Base-by-base conservation (phyloP, 129 eudicot species). In the Sambucus nigra region DNA sequence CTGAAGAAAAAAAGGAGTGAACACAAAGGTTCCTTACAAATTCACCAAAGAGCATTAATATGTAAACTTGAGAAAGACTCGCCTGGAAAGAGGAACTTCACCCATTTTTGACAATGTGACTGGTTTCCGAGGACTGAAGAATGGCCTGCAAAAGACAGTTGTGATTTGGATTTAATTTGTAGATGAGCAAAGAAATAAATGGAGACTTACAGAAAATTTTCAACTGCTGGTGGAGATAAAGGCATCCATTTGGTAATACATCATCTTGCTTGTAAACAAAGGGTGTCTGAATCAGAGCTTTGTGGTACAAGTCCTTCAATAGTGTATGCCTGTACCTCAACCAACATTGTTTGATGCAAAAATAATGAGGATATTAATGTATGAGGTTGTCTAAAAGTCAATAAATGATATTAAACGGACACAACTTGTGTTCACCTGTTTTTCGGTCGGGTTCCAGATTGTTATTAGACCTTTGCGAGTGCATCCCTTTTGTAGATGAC, bases 351-450 rank as follows among this genome's bases (percentile, higher is more conserved):
- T 64, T 69, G 63, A 93, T 82, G 67, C 31, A 56, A 25, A 51
- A 47, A 13, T 40, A 35, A 55, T 47, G 23, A 67, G 22, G 33
- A 51, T 33, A 41, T 33, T 16, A 39, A 57, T 54, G 60, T 61
- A 40, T 19, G 60, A 44, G n/a, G n/a, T n/a, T n/a, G n/a, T n/a
- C n/a, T n/a, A 4, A 29, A 8, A 29, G 35, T 29, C 35, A 29
- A 8, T 3, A 29, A 29, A 29, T 4, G 35, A 4, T 29, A 8
- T 29, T 29, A 8, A 3, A 29, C n/a, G n/a, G n/a, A n/a, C n/a
- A n/a, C n/a, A n/a, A n/a, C n/a, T n/a, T n/a, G n/a, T n/a, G 19
- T 21, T 72, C 58, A 88, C 98, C 98, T 89, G 94, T 52, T 76
- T 73, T 71, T 81, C 81, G 42, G 80, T 78, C 16, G 95, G 95